Evolutionary conservation across 805 yeast genomes (phyloP).

Genomic region (Yarrowia sp.): DNA sequence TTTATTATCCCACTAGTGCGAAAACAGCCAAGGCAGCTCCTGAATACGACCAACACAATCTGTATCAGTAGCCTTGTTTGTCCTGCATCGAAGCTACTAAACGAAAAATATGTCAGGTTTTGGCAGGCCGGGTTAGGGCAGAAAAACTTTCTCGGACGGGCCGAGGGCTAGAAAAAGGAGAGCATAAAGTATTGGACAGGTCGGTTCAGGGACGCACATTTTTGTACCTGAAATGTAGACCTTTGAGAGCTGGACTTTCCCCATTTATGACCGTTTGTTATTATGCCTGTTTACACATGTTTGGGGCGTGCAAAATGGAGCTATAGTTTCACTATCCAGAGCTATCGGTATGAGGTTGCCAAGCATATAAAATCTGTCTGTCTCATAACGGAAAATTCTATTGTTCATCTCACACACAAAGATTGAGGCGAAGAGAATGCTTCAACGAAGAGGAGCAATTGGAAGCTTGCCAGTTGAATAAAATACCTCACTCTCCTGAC

Average conservation of each 20-base stretch:
- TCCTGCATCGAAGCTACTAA: constrained; percentile 23
- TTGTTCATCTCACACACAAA: not conserved
- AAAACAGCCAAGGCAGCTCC: constrained; percentile 19
- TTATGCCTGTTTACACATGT: too few relatives aligned
- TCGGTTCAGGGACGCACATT: not conserved
- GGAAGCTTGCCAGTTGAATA: not conserved
- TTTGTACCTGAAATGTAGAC: too few relatives aligned
- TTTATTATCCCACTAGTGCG: constrained; percentile 4
- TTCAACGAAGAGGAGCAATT: not conserved
- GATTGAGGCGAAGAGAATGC: not conserved
- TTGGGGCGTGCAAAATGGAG: too few relatives aligned
- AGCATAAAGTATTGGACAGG: not conserved
- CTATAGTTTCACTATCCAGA: not conserved
- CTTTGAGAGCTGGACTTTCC: too few relatives aligned
- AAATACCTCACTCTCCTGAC: not conserved
- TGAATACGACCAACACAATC: constrained; percentile 20
- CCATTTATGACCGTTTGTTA: too few relatives aligned
- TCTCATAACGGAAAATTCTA: constrained; percentile 13
- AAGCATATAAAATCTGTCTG: not conserved
- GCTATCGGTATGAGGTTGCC: not conserved
- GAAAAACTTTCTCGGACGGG: constrained; percentile 8
- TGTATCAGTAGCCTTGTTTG: constrained; percentile 12
- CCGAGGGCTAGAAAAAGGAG: not conserved
- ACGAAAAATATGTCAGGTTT: not conserved
- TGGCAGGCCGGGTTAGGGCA: not conserved